Evolutionary conservation across 441 rosid genomes (phyloP).

Genomic region (Corymbia calophylla): DNA sequence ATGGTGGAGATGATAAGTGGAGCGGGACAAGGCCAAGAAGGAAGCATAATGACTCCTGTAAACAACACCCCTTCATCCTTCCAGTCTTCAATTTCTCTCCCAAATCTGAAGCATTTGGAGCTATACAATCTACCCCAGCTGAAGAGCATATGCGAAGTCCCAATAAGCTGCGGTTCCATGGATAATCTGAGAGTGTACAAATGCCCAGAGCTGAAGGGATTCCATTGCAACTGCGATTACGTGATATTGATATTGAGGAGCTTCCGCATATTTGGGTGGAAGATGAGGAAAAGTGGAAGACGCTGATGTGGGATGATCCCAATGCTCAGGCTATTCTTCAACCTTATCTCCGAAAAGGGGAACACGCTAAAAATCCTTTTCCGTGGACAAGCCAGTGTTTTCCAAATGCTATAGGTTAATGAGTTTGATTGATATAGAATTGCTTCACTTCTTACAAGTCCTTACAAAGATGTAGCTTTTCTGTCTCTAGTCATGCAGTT

Average conservation of each 20-base stretch:
- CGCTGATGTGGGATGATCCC: neutral
- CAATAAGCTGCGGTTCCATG: too few species aligned
- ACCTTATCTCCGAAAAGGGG: neutral
- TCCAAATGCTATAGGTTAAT: too few species aligned
- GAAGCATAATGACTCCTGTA: neutral
- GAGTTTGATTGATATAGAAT: too few species aligned
- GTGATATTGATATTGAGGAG: neutral
- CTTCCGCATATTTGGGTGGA: neutral
- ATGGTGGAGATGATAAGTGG: neutral
- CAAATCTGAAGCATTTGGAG: rapidly evolving
- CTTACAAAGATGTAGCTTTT: too few species aligned
- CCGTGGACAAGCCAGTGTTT: too few species aligned
- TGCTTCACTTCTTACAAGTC: too few species aligned
- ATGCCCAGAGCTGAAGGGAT: neutral
- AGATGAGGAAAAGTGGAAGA: neutral
- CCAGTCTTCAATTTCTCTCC: neutral
- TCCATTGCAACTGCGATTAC: neutral
- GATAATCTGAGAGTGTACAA: rapidly evolving
- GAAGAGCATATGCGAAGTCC: neutral
- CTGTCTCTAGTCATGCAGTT: too few species aligned
- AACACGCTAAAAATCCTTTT: too few species aligned
- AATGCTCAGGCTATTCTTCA: neutral
- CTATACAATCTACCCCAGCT: rapidly evolving
- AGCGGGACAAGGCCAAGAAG: neutral
- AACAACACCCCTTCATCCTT: neutral